phyloP scores from a whole-genome alignment of 495 filamentous ascomycete species.

The Neurospora discreta region DNA sequence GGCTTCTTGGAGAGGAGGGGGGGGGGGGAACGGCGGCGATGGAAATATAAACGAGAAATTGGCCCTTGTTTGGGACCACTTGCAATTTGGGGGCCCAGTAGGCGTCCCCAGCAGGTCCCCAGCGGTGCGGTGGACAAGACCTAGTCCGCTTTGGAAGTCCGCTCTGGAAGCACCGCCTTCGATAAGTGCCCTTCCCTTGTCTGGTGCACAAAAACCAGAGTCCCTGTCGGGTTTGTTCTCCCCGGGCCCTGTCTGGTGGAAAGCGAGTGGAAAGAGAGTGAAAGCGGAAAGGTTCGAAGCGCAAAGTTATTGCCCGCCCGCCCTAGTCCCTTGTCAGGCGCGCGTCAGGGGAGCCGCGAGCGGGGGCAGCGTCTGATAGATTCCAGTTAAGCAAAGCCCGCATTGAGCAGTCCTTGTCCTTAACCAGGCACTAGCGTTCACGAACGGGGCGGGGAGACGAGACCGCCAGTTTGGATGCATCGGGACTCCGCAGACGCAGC shows the following conservation, averaged over 20 bases:
- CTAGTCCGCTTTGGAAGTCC: neutral
- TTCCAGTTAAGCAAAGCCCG: neutral
- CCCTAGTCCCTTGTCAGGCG: neutral
- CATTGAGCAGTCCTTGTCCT: neutral
- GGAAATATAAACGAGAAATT: conserved; percentile 1
- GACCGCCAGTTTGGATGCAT: conserved; percentile 18
- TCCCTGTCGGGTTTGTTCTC: neutral
- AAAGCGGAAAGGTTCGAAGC: neutral
- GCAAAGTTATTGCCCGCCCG: neutral
- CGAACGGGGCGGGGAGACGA: conserved; percentile 16
- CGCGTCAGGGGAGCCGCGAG: neutral
- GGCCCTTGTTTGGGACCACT: neutral
- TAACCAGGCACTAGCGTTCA: conserved; percentile 12
- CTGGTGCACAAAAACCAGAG: neutral
- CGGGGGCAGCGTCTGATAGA: neutral
- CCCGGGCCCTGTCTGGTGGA: neutral
- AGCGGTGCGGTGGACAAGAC: neutral
- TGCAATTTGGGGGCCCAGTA: neutral
- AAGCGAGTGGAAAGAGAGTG: neutral
- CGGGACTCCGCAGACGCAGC: conserved; percentile 1
- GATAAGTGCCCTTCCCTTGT: neutral
- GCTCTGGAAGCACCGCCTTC: neutral
- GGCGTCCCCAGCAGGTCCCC: neutral
- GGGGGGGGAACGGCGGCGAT: neutral
- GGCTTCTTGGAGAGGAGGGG: neutral